These are phyloP conservation scores for Erythrophleum ivorense DNA, from an alignment of 331 rosid genomes.

Conservation along the genomic window DNA sequence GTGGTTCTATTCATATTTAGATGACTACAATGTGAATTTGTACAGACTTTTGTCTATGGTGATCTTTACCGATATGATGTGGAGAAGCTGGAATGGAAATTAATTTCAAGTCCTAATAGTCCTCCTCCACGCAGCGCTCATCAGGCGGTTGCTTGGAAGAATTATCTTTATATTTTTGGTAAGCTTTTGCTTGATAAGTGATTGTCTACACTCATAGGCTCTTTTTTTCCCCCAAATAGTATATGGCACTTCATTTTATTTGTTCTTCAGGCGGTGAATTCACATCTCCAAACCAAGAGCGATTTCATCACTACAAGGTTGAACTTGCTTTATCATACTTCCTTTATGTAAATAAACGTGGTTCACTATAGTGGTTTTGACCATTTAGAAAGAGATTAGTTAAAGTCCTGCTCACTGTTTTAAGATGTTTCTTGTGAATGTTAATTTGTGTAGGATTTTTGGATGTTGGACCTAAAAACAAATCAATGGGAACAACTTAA, in stretches of 20 bases:
- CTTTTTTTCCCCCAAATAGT: background rate
- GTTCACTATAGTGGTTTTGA: conserved; percentile 31
- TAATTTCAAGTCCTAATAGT: conserved; percentile 90
- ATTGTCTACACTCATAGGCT: background rate
- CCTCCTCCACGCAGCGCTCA: conserved; percentile 99
- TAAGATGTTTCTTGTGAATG: conserved; percentile 33
- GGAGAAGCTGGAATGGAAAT: conserved; percentile 93
- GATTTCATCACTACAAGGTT: conserved; percentile 99
- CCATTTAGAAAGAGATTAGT: conserved; percentile 13
- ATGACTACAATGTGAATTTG: conserved; percentile 32
- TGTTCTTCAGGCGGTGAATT: conserved; percentile 84
- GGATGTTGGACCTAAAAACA: conserved; percentile 93
- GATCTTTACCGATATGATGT: conserved; percentile 85
- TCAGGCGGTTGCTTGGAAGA: conserved; percentile 97
- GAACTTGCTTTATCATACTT: conserved; percentile 16
- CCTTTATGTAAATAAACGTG: background rate
- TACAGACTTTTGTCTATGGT: conserved; percentile 88
- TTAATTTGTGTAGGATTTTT: conserved; percentile 72
- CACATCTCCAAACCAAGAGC: conserved; percentile 96
- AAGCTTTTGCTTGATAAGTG: conserved; percentile 25
- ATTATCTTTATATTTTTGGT: conserved; percentile 89
- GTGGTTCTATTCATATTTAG: conserved; percentile 18
- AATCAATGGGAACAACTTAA: conserved; percentile 98
- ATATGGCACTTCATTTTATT: background rate
- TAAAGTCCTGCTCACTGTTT: background rate